A percentile compares a stretch with the other conserved stretches of the same genome.
Conservation (phyloP, 169 alveolate genomes). For the Condylostoma magnum region DNA sequence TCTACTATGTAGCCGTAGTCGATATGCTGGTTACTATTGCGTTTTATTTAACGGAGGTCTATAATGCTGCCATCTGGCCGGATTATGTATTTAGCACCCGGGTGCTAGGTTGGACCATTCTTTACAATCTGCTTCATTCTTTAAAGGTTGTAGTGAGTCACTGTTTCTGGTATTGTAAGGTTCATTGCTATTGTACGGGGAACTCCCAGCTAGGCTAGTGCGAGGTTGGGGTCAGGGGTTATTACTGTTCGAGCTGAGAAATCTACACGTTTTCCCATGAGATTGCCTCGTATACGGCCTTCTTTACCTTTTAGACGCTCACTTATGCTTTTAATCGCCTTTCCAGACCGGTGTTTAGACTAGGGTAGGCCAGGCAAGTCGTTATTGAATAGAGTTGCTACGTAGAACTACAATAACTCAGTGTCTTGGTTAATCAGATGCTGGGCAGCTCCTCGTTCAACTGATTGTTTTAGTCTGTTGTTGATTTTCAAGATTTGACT, state of each 20-base stretch:
- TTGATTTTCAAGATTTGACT: conserved; percentile 95
- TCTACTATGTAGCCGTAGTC: conserved; percentile 97
- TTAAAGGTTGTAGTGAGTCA: conserved; percentile 95
- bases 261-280: conserved; percentile 99
- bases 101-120: conserved; percentile 98
- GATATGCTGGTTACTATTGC: conserved; percentile 85
- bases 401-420: conserved; percentile 92
- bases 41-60: conserved; percentile 86
- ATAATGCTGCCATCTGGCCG: conserved; percentile 93
- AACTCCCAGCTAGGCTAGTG: conserved; percentile 96
- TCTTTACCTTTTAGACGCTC: conserved; percentile 99
- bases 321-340: conserved; percentile 97
- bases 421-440: conserved; percentile 92
- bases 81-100: conserved; percentile 96
- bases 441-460: conserved; percentile 88
- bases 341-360: conserved; percentile 94
- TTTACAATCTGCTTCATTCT: conserved; percentile 88
- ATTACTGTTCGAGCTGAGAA: conserved; percentile 99
- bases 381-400: conserved; percentile 96
- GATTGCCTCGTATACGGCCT: conserved; percentile 98
- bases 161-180: conserved; percentile 98
- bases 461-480: conserved; percentile 83
- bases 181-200: conserved; percentile 98
- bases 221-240: conserved; percentile 98
- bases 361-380: conserved; percentile 96